Conservation (phyloP, 768 basidiomycete species). For the Podaxis mareebaensis region DNA sequence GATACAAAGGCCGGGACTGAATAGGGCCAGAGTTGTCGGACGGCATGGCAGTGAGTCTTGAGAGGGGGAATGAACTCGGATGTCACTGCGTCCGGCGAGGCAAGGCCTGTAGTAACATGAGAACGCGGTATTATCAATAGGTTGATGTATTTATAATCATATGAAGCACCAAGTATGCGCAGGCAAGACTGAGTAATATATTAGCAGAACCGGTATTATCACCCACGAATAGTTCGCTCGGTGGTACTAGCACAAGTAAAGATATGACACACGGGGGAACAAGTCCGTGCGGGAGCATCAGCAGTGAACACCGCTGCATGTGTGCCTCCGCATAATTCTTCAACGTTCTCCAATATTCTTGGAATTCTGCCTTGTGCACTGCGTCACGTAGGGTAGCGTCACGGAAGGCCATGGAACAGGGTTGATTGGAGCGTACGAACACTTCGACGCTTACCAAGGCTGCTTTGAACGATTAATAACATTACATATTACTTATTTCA, state of each 20-base stretch:
- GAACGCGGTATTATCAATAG: not conserved
- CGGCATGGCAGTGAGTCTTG: not conserved
- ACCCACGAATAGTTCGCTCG: not conserved
- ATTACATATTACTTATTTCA: too few relatives aligned
- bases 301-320: not conserved
- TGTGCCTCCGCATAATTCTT: too few relatives aligned
- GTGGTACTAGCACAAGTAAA: not conserved
- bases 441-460: too few relatives aligned
- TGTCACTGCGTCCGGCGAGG: not conserved
- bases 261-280: not conserved
- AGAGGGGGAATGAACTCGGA: not conserved
- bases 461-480: too few relatives aligned
- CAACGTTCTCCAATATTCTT: too few relatives aligned
- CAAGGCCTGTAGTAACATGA: not conserved
- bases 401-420: too few relatives aligned
- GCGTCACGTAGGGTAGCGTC: too few relatives aligned
- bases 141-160: slow-evolving; percentile 5
- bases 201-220: not conserved
- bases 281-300: slow-evolving; percentile 4
- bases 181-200: not conserved
- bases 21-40: not conserved
- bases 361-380: too few relatives aligned
- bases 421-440: too few relatives aligned
- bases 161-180: not conserved
- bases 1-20: not conserved